Base-by-base conservation (phyloP, 129 eudicot genomes). In the Deinandra increscens region DNA sequence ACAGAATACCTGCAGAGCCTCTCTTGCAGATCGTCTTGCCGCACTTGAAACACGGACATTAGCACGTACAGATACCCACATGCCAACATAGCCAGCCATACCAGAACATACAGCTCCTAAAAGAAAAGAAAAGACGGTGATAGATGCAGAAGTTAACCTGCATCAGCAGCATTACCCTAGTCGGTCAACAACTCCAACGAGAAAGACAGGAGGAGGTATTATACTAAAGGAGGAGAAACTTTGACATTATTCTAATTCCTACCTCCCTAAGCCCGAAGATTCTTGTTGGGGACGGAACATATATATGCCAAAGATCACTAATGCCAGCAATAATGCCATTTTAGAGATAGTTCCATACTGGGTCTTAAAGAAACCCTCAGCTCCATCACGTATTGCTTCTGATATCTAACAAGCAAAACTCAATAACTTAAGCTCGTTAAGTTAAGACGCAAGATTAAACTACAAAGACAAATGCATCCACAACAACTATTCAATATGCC, bases 1-100 rank as follows among this genome's bases (percentile, higher is more conserved):
- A 46, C 61, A 70, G 38, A 60, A 44, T 55, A 92, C 96, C 96
- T 88, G 96, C 76, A 93, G 68, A 64, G 98, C 98, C 72, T 93
- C 98, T 75, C 98, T 87, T 46, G 98, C 95, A 64, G 98, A 93
- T 45, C 98, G 86, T 66, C 97, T 89, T 66, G 97, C 98, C 11
- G 98, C 98, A 83, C 98, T 93, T 34, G 98, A 87, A 44, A 93
- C 98, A 59, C 98, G 83, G 61, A 93, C 98, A 81, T 93, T 93
- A 31, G 98, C 98, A 70, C 98, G 90, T 34, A 93, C 97, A 55
- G 98, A 93, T 43, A 93, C 98, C 98, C 98, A 93, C 98, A 93
- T 93, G 68, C 98, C 98, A 66, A 93, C 98, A 85, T 86, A 93
- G 34, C 98, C 98, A 82, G 98, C 98, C 71, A 89, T 59, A 78